Conservation (phyloP, 1,284 basidiomycete genomes). For the Sporisorium sorghi region DNA sequence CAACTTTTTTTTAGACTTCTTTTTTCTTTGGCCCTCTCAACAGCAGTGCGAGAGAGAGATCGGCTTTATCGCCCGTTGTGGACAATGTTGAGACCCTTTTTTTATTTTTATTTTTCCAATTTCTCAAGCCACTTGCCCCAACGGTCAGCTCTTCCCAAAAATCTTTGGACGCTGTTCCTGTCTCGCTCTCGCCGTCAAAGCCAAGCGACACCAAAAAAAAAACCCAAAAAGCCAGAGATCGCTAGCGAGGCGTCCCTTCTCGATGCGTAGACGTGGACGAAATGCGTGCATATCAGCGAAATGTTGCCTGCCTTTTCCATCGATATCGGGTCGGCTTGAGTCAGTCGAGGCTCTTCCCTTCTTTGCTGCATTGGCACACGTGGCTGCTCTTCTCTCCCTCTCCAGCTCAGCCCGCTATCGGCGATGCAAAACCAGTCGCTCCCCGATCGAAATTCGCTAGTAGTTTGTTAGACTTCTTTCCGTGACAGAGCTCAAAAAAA, state of each 20-base stretch:
- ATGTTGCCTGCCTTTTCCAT: background rate
- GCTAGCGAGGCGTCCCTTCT: too few relatives aligned
- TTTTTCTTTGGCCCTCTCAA: background rate
- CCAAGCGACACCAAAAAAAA: background rate
- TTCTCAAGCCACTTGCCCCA: conserved; percentile 8
- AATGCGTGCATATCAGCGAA: too few relatives aligned
- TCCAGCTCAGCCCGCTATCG: background rate
- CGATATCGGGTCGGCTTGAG: conserved; percentile 12
- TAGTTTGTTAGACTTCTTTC: background rate
- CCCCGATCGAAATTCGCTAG: background rate
- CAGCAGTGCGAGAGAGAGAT: background rate
- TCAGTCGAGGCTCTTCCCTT: too few relatives aligned
- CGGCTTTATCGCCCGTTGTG: conserved; percentile 14
- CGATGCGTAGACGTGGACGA: too few relatives aligned
- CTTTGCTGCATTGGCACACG: background rate
- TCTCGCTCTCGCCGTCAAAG: background rate
- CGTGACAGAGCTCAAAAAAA: background rate
- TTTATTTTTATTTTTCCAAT: background rate
- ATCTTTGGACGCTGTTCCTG: conserved; percentile 9
- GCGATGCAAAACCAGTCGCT: too few relatives aligned
- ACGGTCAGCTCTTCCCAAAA: conserved; percentile 15
- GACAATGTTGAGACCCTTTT: background rate
- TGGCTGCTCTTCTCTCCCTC: background rate
- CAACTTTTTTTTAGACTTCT: background rate
- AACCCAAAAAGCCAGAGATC: conserved; percentile 2